A percentile compares a stretch with the other conserved stretches of the same genome.
phyloP scores from a whole-genome alignment of 169 alveolate species.

The Besnoitia besnoiti region DNA sequence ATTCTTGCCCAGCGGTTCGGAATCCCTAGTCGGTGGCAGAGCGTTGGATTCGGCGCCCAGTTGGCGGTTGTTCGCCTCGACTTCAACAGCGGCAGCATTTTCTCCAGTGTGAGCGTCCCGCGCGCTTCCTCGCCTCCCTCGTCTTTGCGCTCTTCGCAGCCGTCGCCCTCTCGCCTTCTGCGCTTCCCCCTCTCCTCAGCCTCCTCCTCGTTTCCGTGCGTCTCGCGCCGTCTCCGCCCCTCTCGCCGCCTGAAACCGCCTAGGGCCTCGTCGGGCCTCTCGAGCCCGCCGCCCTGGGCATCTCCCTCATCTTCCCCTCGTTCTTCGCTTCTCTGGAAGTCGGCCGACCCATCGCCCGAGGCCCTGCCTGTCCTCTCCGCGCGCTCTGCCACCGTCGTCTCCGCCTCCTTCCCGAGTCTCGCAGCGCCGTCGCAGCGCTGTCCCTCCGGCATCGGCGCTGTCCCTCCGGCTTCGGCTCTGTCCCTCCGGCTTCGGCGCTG shows the following conservation, averaged over 20 bases:
- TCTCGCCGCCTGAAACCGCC: too few relatives aligned
- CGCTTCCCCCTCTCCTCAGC: not conserved
- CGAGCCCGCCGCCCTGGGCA: not conserved
- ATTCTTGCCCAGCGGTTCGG: constrained; percentile 43
- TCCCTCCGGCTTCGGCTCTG: too few relatives aligned
- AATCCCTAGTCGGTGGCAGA: constrained; percentile 31
- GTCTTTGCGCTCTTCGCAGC: not conserved
- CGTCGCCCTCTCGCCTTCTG: not conserved
- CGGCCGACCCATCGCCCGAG: too few relatives aligned
- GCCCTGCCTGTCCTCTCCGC: too few relatives aligned
- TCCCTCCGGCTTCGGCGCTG: too few relatives aligned
- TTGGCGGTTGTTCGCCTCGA: not conserved
- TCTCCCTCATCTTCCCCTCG: too few relatives aligned
- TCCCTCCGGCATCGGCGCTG: too few relatives aligned
- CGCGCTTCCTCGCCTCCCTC: not conserved
- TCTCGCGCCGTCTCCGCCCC: not conserved
- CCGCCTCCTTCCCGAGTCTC: too few relatives aligned
- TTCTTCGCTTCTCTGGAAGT: too few relatives aligned
- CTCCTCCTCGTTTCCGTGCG: not conserved
- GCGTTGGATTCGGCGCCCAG: constrained; percentile 41
- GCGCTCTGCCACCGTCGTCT: too few relatives aligned
- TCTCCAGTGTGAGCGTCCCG: not conserved
- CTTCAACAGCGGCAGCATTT: constrained; percentile 37
- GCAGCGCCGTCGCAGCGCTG: too few relatives aligned
- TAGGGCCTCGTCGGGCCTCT: not conserved